These are phyloP conservation scores for Candida corydali DNA, from an alignment of 805 yeast species.

Conservation along the genomic window DNA sequence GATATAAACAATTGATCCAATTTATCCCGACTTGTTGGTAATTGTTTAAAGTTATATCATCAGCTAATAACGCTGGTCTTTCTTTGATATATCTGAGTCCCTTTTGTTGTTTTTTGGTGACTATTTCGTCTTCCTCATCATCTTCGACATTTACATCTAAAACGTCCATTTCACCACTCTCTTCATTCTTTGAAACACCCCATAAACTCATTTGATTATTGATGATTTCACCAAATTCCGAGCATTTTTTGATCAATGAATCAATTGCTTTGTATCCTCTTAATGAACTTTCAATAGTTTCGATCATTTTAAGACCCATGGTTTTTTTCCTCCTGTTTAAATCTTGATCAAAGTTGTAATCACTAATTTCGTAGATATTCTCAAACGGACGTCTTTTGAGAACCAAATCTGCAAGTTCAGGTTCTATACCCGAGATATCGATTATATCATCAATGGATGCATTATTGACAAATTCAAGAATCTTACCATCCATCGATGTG, in stretches of 20 bases:
- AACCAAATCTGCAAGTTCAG: slow-evolving; percentile 59
- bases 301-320: slow-evolving; percentile 71
- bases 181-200: slow-evolving; percentile 79
- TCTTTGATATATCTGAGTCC: slow-evolving; percentile 49
- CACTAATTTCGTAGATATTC: slow-evolving; percentile 55
- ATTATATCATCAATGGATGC: slow-evolving; percentile 72
- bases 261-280: slow-evolving; percentile 94
- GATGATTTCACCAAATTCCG: slow-evolving; percentile 68
- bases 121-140: slow-evolving; percentile 32
- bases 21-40: slow-evolving; percentile 97
- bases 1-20: slow-evolving; percentile 82
- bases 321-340: slow-evolving; percentile 45
- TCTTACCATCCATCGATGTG: slow-evolving; percentile 56
- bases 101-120: slow-evolving; percentile 17
- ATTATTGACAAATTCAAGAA: slow-evolving; percentile 72
- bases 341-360: slow-evolving; percentile 44
- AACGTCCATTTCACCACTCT: slow-evolving; percentile 59
- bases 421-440: slow-evolving; percentile 72
- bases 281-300: slow-evolving; percentile 63
- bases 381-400: slow-evolving; percentile 68
- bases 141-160: slow-evolving; percentile 39
- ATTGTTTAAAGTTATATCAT: slow-evolving; percentile 65
- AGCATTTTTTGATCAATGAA: slow-evolving; percentile 80
- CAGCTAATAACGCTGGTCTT: slow-evolving; percentile 66
- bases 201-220: slow-evolving; percentile 71